Percentiles rank a stretch among this genome's conserved stretches.
phyloP scores from a whole-genome alignment of 2,329 filamentous ascomycete species.

The Xylariaceae sp. region DNA sequence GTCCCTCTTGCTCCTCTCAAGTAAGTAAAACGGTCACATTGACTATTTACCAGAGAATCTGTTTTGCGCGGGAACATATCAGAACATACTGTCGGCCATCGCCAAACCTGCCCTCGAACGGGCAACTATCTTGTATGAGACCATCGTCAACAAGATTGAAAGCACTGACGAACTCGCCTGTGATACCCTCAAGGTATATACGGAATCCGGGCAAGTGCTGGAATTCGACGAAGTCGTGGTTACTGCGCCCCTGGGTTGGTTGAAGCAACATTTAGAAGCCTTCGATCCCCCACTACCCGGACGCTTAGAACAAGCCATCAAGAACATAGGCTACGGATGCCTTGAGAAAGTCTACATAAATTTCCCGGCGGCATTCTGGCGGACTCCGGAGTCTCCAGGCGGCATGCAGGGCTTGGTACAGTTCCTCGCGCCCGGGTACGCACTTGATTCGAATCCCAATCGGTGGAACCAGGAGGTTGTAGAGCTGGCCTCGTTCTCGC shows the following conservation, averaged over 20 bases:
- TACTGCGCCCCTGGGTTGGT: conserved; percentile 63
- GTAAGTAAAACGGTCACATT: conserved; percentile 21
- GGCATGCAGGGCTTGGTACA: conserved; percentile 63
- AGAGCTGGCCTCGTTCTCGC: conserved; percentile 65
- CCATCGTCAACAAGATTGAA: conserved; percentile 43
- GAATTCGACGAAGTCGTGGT: conserved; percentile 64
- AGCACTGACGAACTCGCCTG: conserved; percentile 29
- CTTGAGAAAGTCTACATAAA: conserved; percentile 68
- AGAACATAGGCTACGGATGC: conserved; percentile 62
- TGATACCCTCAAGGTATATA: conserved; percentile 39
- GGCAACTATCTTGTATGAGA: conserved; percentile 49
- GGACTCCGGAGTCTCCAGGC: conserved; percentile 36
- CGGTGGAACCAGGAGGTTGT: conserved; percentile 72
- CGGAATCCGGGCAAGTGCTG: conserved; percentile 40
- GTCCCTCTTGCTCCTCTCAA: conserved; percentile 13
- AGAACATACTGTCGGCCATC: conserved; percentile 53
- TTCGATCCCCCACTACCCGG: conserved; percentile 58
- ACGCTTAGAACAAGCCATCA: conserved; percentile 55
- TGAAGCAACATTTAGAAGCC: conserved; percentile 52
- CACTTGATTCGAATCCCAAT: conserved; percentile 52
- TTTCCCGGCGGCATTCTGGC: conserved; percentile 75
- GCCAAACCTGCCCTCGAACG: conserved; percentile 51
- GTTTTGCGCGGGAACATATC: conserved; percentile 56
- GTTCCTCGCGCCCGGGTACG: conserved; percentile 69
- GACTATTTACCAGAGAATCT: conserved; percentile 45